These are phyloP conservation scores for Apiospora koreana DNA, from an alignment of 2,329 filamentous ascomycete genomes.

Conservation along the genomic window DNA sequence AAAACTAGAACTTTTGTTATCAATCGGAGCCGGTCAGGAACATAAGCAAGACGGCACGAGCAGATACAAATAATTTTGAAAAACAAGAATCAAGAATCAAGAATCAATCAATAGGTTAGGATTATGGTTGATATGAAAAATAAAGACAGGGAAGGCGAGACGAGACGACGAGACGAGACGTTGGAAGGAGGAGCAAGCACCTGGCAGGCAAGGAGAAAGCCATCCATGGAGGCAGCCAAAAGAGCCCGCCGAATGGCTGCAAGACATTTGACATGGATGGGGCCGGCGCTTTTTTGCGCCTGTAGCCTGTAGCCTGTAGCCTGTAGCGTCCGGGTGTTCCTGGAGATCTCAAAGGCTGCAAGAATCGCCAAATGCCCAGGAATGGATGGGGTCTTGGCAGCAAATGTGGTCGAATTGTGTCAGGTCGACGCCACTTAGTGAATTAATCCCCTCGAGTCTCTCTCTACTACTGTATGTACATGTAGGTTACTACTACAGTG, in stretches of 20 bases:
- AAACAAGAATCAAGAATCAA: not conserved
- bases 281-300: no score
- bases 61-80: not conserved
- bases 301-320: no score
- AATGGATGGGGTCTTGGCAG: not conserved
- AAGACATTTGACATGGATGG: not conserved
- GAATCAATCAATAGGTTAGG: not conserved
- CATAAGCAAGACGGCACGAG: not conserved
- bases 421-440: not conserved
- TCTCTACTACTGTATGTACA: not conserved
- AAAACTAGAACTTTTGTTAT: not conserved
- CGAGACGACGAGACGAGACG: not conserved
- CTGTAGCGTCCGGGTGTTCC: not conserved
- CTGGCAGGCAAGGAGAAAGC: no score
- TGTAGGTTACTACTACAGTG: no score
- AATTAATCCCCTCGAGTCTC: not conserved
- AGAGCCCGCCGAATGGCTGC: not conserved
- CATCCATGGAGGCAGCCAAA: not conserved
- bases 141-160: not conserved
- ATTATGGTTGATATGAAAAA: not conserved
- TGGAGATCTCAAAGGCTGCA: conserved; percentile 4
- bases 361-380: conserved; percentile 1
- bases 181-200: not conserved
- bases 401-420: not conserved
- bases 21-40: not conserved